These are phyloP conservation scores for Fistulinella cinereoalba DNA, from an alignment of 1,284 basidiomycete species.

Conservation along the genomic window DNA sequence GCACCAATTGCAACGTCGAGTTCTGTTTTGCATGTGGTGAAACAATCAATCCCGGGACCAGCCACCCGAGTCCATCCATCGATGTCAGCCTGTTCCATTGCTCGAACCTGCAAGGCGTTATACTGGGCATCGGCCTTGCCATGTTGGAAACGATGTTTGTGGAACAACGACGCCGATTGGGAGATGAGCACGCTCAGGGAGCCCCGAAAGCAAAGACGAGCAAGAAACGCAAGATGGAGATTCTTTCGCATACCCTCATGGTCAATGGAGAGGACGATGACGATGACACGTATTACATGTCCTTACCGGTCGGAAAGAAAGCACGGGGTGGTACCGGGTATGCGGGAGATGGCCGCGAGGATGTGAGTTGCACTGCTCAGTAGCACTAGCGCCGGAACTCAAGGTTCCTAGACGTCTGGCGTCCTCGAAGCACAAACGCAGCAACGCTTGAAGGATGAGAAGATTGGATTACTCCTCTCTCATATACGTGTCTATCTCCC, in stretches of 20 bases:
- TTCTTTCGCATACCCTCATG: conserved; percentile 26
- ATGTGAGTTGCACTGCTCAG: conserved; percentile 52
- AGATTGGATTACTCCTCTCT: conserved; percentile 63
- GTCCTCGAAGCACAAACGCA: conserved; percentile 69
- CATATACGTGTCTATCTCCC: conserved; percentile 78
- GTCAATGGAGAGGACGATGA: conserved; percentile 52
- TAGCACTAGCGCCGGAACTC: conserved; percentile 1
- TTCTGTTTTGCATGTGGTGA: conserved; percentile 88
- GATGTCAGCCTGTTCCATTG: conserved; percentile 79
- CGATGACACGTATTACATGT: conserved; percentile 48
- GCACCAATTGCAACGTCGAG: conserved; percentile 59
- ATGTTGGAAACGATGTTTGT: conserved; percentile 72
- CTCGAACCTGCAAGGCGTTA: conserved; percentile 80
- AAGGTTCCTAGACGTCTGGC: conserved; percentile 60
- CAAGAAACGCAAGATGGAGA: conserved; percentile 53
- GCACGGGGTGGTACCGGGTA: conserved; percentile 80
- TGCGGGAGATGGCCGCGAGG: conserved; percentile 74
- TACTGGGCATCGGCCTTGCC: conserved; percentile 80
- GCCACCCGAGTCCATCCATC: conserved; percentile 38
- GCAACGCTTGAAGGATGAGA: conserved; percentile 72
- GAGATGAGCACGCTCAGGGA: conserved; percentile 37
- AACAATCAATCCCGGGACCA: conserved; percentile 45
- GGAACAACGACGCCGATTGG: conserved; percentile 50
- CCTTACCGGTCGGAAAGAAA: conserved; percentile 51
- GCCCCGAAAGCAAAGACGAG: conserved; percentile 38